Base-by-base conservation (phyloP, 192 early-diverging fungal genomes). In the Podila minutissima region DNA sequence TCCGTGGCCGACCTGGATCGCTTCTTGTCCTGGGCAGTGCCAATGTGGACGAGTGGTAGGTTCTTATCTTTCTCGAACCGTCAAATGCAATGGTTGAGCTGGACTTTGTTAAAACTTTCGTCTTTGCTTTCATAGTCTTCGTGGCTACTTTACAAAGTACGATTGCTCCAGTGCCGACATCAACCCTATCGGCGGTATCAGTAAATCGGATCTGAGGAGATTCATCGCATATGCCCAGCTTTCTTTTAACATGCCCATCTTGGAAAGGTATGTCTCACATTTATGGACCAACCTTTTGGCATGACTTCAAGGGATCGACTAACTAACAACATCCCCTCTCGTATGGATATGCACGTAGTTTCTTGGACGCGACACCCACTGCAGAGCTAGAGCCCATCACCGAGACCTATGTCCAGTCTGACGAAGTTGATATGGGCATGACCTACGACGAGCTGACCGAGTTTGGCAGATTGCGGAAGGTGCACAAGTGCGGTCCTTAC, bases 341-440 rank as follows among this genome's bases (percentile, higher is more conserved):
- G 19, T 2, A 26, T 66, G 24, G 24, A 37, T 51, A 6, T 31
- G 20, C 22, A 22, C 37, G 19, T 64, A 92, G 88, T 13, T 99
- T 99, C 83, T 74, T 99, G 41, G 83, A 91, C 24, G 95, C 95
- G 0, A 91, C 90, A 20, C 97, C 98, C 11, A 97, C 97, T 13
- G 98, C 98, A 17, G 98, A 99, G 74, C 86, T 99, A 32, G 97
- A 99, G 66, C 98, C 98, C 2, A 91, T 94, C 41, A 94, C 96
- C 2, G 87, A 86, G 20, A 82, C 82, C 49, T 97, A 97, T 78
- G 88, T 89, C 29, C 98, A 99, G 78, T 89, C 92, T 0, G 95
- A 97, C 82, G 98, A 98, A 74, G 92, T 89, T 26, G 98, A 99
- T 72, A 99, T 99, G 98, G 97, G 96, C 15, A 99, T 99, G 97